Conservation (phyloP, 148 eudicot genomes). For the Linanthus parryae region DNA sequence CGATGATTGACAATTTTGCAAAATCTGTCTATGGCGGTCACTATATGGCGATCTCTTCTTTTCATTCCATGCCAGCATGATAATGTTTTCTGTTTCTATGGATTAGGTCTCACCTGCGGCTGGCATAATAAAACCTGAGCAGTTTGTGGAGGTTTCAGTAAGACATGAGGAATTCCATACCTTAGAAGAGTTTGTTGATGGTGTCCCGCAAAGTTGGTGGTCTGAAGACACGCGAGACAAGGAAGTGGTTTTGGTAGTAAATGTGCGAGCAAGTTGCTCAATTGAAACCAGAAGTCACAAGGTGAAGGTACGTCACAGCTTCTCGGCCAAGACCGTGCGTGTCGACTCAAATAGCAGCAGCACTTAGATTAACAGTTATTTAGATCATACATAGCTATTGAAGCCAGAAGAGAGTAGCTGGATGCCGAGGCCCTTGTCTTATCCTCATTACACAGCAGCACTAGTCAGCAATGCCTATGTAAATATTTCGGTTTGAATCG, state of each 20-base stretch:
- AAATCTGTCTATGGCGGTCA: background rate
- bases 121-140: conserved; percentile 58
- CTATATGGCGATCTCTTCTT: too few relatives aligned
- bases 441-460: too few relatives aligned
- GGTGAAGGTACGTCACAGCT: conserved; percentile 48
- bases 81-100: too few relatives aligned
- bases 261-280: conserved; percentile 35
- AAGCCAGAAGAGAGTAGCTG: too few relatives aligned
- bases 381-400: too few relatives aligned
- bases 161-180: conserved; percentile 58
- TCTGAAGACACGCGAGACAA: conserved; percentile 71
- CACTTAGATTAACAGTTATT: too few relatives aligned
- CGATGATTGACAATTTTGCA: too few relatives aligned
- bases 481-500: too few relatives aligned
- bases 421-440: too few relatives aligned
- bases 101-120: conserved; percentile 69
- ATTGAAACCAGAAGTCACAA: conserved; percentile 37
- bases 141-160: conserved; percentile 48
- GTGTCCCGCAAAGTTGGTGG: conserved; percentile 68
- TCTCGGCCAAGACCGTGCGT: conserved; percentile 40
- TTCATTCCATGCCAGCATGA: too few relatives aligned
- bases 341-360: conserved; percentile 35
- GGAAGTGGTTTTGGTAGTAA: conserved; percentile 47
- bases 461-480: too few relatives aligned
- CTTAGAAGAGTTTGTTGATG: too few relatives aligned